Evolutionary conservation across 2,329 filamentous ascomycete genomes (phyloP), one percentile per base, ranked within the genome.

Genomic region (Sporothrix humicola): DNA sequence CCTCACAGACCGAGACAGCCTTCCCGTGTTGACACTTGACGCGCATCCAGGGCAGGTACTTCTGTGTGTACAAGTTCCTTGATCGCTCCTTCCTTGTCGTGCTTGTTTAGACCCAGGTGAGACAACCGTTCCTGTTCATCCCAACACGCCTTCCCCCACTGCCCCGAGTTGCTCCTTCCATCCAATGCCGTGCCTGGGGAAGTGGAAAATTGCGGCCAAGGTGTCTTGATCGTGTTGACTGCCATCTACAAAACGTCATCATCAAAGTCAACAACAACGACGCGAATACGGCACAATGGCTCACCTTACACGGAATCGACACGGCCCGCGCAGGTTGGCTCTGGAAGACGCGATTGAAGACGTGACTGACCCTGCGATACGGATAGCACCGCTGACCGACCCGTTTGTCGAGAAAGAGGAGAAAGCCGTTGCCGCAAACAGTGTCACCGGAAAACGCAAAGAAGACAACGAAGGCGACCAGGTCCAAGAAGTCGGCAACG

Each of bases 1-100:
- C 15, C 26, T n/a, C 26, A 9, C 15, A 52, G 9, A 68, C 23
- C 20, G 17, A 31, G 65, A 48, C 63, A 68, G 42, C 42, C 10
- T 63, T 20, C 17, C 59, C 59, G 42, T 65, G 8, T 15, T 44
- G 52, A 50, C 48, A 20, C 31, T 56, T 37, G 31, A 61, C 63
- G 63, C 44, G 63, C 46, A 50, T 66, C 20, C 20, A 68, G 46
- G 63, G 65, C 66, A 54, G 46, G 48, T 20, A 54, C 48, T 17
- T 54, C 26, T 7, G 17, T 52, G 44, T 31, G 31, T 2, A 37
- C 31, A 37, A 37, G 15, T 37, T 17, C 46, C 44, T 37, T 37
- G 65, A 2, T 52, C 44, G 68, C 68, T 13, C 54, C 42, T 71
- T 71, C 54, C 69, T 54, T 8, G 17, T 37, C 42, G 61, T 71